A percentile compares a stretch with the other conserved stretches of the same genome.
Conservation (phyloP, 805 yeast species). For the Myxozyma nipponensis region DNA sequence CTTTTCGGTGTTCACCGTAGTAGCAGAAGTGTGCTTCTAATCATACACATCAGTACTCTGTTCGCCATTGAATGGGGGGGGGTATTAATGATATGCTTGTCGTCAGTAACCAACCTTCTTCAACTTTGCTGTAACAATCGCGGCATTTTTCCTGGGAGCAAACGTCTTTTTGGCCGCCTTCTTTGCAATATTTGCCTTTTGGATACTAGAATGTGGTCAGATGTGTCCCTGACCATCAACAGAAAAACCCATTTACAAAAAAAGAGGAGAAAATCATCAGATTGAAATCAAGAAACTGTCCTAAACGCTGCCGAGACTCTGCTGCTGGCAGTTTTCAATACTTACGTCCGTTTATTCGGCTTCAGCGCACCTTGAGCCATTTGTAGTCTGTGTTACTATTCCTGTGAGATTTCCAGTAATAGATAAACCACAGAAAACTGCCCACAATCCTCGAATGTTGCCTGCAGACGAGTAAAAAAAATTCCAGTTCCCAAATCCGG, state of each 20-base stretch:
- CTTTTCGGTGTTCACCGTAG: constrained; percentile 68
- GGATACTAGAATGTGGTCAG: constrained; percentile 20
- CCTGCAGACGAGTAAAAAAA: no score
- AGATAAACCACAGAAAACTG: no score
- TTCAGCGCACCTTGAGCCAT: constrained; percentile 42
- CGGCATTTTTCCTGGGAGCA: constrained; percentile 60
- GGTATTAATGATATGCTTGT: neutral
- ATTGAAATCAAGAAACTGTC: no score
- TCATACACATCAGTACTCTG: neutral
- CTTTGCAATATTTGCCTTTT: constrained; percentile 35
- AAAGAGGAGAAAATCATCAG: no score
- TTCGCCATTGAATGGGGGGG: no score
- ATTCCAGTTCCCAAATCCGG: no score
- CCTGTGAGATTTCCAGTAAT: no score
- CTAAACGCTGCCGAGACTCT: no score
- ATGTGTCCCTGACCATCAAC: constrained; percentile 1
- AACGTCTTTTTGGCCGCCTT: constrained; percentile 70
- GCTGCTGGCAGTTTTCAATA: neutral
- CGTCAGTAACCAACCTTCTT: constrained; percentile 16
- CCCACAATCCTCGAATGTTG: no score
- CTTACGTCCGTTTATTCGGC: constrained; percentile 26
- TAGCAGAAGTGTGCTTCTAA: constrained; percentile 55
- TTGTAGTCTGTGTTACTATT: no score
- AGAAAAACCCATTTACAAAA: no score
- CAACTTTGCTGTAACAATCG: constrained; percentile 48